A percentile compares a stretch with the other conserved stretches of the same genome.
Conservation (phyloP, 2,329 filamentous ascomycete species). For the Coniochaeta sp. region DNA sequence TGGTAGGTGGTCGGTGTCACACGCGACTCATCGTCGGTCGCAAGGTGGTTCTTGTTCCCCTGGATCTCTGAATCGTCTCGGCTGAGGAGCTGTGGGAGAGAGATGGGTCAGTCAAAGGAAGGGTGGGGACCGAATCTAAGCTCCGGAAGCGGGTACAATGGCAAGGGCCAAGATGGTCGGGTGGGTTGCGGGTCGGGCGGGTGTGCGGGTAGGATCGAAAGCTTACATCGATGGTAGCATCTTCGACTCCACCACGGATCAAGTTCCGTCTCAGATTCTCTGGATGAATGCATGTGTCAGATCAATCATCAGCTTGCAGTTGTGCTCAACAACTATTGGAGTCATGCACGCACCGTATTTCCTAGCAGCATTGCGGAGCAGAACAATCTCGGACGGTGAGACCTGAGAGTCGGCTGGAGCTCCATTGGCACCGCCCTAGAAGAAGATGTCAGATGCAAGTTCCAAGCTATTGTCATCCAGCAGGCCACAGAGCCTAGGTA, state of each 20-base stretch:
- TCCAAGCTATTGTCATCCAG: too few species aligned
- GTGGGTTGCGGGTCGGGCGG: too few species aligned
- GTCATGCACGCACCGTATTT: constrained; percentile 44
- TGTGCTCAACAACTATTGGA: not conserved
- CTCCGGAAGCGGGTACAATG: not conserved
- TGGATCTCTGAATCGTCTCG: constrained; percentile 20
- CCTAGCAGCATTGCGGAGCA: constrained; percentile 41
- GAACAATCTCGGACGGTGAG: constrained; percentile 53
- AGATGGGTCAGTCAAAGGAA: constrained; percentile 2
- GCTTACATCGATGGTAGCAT: constrained; percentile 39
- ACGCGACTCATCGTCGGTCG: constrained; percentile 3
- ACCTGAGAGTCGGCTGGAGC: constrained; percentile 34
- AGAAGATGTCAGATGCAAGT: constrained; percentile 7
- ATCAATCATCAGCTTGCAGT: not conserved
- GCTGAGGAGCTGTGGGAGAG: constrained; percentile 16
- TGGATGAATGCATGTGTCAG: constrained; percentile 12
- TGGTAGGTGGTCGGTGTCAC: constrained; percentile 4
- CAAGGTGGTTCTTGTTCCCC: constrained; percentile 1
- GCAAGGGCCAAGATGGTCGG: not conserved
- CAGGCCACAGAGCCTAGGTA: too few species aligned
- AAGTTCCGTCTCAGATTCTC: constrained; percentile 43
- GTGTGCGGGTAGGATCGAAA: not conserved
- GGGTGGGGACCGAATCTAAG: constrained; percentile 6
- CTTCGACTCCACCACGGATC: constrained; percentile 37
- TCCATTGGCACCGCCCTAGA: constrained; percentile 9